Conservation (phyloP, 2,329 filamentous ascomycete genomes). For the Basipetospora chlamydospora region DNA sequence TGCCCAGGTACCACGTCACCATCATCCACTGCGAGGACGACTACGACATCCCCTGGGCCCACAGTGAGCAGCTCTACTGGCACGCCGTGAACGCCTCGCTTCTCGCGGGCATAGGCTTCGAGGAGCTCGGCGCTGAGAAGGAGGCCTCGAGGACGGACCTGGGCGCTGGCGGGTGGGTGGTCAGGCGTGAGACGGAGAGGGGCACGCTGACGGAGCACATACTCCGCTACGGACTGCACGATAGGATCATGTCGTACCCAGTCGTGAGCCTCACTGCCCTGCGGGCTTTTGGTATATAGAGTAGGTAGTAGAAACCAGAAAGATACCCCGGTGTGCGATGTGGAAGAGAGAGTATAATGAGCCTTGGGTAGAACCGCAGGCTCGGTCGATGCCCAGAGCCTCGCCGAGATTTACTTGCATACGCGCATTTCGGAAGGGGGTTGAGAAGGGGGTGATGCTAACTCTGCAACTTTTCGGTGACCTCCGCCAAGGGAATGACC, state of each 20-base stretch:
- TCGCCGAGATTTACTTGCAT: too few species aligned
- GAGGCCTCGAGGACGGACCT: slow-evolving; percentile 13
- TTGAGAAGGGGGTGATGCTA: too few species aligned
- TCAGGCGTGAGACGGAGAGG: slow-evolving; percentile 25
- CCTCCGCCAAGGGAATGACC: too few species aligned
- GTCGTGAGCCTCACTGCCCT: slow-evolving; percentile 30
- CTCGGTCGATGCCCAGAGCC: too few species aligned
- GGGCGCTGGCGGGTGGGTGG: slow-evolving; percentile 28
- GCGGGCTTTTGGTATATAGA: too few species aligned
- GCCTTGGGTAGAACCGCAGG: too few species aligned
- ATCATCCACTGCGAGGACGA: slow-evolving; percentile 30
- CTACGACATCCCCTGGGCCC: slow-evolving; percentile 26
- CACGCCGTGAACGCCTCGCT: slow-evolving; percentile 28
- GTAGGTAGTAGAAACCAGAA: too few species aligned
- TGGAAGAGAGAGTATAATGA: too few species aligned
- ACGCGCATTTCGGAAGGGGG: too few species aligned
- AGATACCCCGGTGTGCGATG: too few species aligned
- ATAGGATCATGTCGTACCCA: slow-evolving; percentile 35
- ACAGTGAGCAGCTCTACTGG: slow-evolving; percentile 30
- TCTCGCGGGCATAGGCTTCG: slow-evolving; percentile 15
- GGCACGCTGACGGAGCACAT: slow-evolving; percentile 32
- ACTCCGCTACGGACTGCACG: slow-evolving; percentile 33
- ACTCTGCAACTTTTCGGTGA: too few species aligned
- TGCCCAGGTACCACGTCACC: slow-evolving; percentile 23
- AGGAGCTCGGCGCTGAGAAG: neutral